Percentiles rank a stretch among this genome's conserved stretches.
phyloP scores from a whole-genome alignment of 176 grass and related monocot genomes.

The Bolboschoenus planiculmis region DNA sequence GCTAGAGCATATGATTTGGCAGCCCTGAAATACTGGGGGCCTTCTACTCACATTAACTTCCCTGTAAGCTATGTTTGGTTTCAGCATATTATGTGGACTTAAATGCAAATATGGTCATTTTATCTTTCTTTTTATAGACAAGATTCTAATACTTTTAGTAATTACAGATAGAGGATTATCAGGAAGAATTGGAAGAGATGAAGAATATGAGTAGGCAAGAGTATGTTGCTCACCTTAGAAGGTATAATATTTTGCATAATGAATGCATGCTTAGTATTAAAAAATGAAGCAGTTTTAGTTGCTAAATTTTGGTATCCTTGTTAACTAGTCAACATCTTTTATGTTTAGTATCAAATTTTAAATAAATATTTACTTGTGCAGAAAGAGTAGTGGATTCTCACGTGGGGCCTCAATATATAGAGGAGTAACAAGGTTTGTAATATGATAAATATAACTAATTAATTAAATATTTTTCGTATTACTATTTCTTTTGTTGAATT shows the following conservation, averaged over 20 bases:
- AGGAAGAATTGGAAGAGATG: constrained; percentile 92
- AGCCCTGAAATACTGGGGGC: constrained; percentile 98
- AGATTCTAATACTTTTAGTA: background rate
- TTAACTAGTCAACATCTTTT: background rate
- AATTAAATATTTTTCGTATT: background rate
- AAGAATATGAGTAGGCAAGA: constrained; percentile 99
- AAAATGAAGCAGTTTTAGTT: too few relatives aligned
- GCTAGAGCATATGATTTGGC: constrained; percentile 95
- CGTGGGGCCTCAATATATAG: constrained; percentile 91
- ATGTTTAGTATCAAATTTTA: background rate
- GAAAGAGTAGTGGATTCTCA: constrained; percentile 97
- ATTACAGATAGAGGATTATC: constrained; percentile 79
- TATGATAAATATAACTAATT: background rate
- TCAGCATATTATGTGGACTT: background rate
- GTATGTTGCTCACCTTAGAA: constrained; percentile 94
- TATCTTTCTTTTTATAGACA: background rate
- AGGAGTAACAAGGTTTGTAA: constrained; percentile 79
- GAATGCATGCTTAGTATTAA: too few relatives aligned
- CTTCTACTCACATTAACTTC: constrained; percentile 97
- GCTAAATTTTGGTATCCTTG: background rate
- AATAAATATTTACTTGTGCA: constrained; percentile 16
- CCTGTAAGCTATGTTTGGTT: constrained; percentile 37
- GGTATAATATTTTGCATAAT: constrained; percentile 32
- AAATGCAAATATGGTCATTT: constrained; percentile 19
- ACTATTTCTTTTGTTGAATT: background rate